These are phyloP conservation scores for Primulina eburnea DNA, from an alignment of 257 asterid species.

Conservation along the genomic window DNA sequence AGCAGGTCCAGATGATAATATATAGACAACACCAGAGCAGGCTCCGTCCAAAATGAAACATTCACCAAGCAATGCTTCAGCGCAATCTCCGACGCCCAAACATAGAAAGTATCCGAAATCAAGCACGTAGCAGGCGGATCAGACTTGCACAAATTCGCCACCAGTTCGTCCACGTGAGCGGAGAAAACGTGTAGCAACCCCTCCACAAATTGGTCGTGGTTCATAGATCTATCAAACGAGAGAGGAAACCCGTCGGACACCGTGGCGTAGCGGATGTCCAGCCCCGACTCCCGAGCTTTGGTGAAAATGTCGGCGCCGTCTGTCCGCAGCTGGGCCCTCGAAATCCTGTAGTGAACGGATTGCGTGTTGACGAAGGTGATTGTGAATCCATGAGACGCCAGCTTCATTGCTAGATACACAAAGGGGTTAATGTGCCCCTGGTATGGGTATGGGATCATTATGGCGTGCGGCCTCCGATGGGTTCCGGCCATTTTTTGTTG, in stretches of 20 bases:
- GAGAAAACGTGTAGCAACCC: conserved; percentile 56
- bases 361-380: conserved; percentile 71
- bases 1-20: conserved; percentile 73
- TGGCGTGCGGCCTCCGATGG: conserved; percentile 53
- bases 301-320: conserved; percentile 44
- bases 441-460: conserved; percentile 72
- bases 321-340: conserved; percentile 41
- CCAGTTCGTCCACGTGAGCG: conserved; percentile 53
- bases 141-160: conserved; percentile 36
- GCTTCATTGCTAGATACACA: conserved; percentile 59
- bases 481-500: conserved; percentile 40
- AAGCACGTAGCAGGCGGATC: conserved; percentile 55
- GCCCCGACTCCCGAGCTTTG: conserved; percentile 55
- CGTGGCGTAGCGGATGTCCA: conserved; percentile 68
- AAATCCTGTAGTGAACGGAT: conserved; percentile 59
- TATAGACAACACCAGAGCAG: conserved; percentile 56
- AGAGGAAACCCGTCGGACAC: conserved; percentile 66
- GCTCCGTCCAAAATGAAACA: conserved; percentile 77
- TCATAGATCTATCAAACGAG: conserved; percentile 51
- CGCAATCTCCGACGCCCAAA: conserved; percentile 60
- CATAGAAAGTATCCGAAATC: conserved; percentile 65
- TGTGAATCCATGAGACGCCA: conserved; percentile 70
- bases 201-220: conserved; percentile 64
- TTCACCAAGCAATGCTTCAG: conserved; percentile 47
- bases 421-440: conserved; percentile 83